Percentiles rank a stretch among this genome's conserved stretches.
phyloP scores from a whole-genome alignment of 2,329 filamentous ascomycete species.

The Paecilomyces niveus region DNA sequence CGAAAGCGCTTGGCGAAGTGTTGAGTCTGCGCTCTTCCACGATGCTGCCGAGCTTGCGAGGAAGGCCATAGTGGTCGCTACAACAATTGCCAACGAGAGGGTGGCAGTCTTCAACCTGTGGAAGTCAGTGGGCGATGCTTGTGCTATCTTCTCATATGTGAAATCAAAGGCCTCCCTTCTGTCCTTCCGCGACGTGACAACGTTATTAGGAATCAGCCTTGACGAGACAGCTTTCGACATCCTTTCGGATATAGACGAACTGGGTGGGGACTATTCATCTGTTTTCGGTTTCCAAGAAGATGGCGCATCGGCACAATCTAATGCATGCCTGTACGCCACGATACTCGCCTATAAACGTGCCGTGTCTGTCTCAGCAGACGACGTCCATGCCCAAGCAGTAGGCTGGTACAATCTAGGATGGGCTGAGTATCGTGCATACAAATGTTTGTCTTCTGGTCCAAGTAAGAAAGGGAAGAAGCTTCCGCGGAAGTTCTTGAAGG shows the following conservation, averaged over 20 bases:
- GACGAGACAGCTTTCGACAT: constrained; percentile 50
- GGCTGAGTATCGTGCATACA: constrained; percentile 78
- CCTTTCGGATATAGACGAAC: constrained; percentile 62
- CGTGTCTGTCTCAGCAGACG: constrained; percentile 62
- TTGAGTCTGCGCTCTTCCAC: constrained; percentile 81
- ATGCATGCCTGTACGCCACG: constrained; percentile 58
- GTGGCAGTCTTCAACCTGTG: constrained; percentile 83
- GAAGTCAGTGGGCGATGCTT: constrained; percentile 87
- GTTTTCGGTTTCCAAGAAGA: constrained; percentile 25
- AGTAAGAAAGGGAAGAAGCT: constrained; percentile 43
- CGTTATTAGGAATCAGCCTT: constrained; percentile 51
- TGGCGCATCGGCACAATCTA: constrained; percentile 30
- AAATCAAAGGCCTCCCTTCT: constrained; percentile 60
- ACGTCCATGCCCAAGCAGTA: constrained; percentile 85
- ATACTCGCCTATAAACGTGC: constrained; percentile 85
- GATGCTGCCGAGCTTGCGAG: constrained; percentile 66
- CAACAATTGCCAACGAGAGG: constrained; percentile 52
- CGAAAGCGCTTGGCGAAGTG: constrained; percentile 68
- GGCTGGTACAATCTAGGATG: constrained; percentile 96
- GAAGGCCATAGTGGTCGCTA: constrained; percentile 62
- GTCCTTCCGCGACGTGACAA: constrained; percentile 49
- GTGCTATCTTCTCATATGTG: constrained; percentile 72
- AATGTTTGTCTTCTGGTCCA: constrained; percentile 47
- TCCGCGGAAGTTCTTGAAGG: constrained; percentile 61
- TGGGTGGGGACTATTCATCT: constrained; percentile 39